phyloP scores from a whole-genome alignment of 2,329 filamentous ascomycete species.

The Aspergillus sp. region DNA sequence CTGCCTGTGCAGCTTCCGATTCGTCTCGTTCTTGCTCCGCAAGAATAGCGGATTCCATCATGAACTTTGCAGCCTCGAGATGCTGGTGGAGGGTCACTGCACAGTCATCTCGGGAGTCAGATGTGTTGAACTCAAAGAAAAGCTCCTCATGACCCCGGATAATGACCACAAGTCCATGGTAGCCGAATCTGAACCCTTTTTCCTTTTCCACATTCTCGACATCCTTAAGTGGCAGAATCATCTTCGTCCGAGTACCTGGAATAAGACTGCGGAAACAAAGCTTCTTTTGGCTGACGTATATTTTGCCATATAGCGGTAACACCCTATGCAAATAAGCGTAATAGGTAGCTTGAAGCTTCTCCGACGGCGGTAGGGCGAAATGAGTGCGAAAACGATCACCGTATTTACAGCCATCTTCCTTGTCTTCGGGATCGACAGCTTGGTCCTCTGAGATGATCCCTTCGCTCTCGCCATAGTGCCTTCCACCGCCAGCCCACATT shows the following conservation, averaged over 20 bases:
- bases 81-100: slow-evolving; percentile 70
- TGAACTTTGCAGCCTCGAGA: slow-evolving; percentile 64
- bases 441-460: slow-evolving; percentile 60
- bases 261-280: slow-evolving; percentile 92
- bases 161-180: slow-evolving; percentile 83
- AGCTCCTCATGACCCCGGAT: slow-evolving; percentile 91
- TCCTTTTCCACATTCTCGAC: slow-evolving; percentile 92
- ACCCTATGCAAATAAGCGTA: slow-evolving; percentile 89
- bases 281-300: slow-evolving; percentile 80
- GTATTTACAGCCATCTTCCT: slow-evolving; percentile 47
- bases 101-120: slow-evolving; percentile 80
- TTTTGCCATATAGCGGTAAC: slow-evolving; percentile 87
- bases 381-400: slow-evolving; percentile 73
- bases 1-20: slow-evolving; percentile 68
- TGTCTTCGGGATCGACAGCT: slow-evolving; percentile 49
- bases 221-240: slow-evolving; percentile 84
- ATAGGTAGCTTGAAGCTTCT: slow-evolving; percentile 80
- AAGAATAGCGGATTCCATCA: slow-evolving; percentile 63
- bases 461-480: slow-evolving; percentile 75
- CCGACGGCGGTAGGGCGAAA: slow-evolving; percentile 78
- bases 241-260: slow-evolving; percentile 81
- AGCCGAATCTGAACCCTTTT: slow-evolving; percentile 87
- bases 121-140: slow-evolving; percentile 84
- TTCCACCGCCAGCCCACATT: slow-evolving; percentile 89
- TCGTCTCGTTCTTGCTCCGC: slow-evolving; percentile 62